A percentile compares a stretch with the other conserved stretches of the same genome.
phyloP scores from a whole-genome alignment of 2,329 filamentous ascomycete genomes.

The Exophiala spinifera region DNA sequence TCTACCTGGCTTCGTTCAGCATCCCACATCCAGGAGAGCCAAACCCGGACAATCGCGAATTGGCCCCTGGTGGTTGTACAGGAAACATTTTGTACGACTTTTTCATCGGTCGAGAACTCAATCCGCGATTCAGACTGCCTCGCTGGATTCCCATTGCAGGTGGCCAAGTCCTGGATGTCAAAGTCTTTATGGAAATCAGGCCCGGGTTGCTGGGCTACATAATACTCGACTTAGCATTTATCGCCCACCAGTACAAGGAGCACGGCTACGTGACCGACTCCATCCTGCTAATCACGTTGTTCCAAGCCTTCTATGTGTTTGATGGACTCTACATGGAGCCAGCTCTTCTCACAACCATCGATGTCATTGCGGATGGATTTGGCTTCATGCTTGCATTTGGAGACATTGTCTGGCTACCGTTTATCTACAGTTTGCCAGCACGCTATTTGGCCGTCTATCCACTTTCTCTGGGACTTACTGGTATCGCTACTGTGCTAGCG shows the following conservation, averaged over 20 bases:
- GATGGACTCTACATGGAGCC: conserved; percentile 86
- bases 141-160: conserved; percentile 67
- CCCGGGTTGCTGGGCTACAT: conserved; percentile 89
- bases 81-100: conserved; percentile 92
- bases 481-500: conserved; percentile 62
- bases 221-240: conserved; percentile 77
- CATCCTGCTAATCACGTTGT: conserved; percentile 72
- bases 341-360: conserved; percentile 87
- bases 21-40: conserved; percentile 62
- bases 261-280: conserved; percentile 82
- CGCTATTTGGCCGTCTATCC: conserved; percentile 83
- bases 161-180: conserved; percentile 73
- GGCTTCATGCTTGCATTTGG: conserved; percentile 94
- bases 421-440: conserved; percentile 79
- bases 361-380: conserved; percentile 89
- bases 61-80: conserved; percentile 75
- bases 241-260: conserved; percentile 82
- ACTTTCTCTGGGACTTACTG: conserved; percentile 67
- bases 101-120: conserved; percentile 94
- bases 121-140: conserved; percentile 67
- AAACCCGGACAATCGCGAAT: conserved; percentile 68
- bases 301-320: conserved; percentile 79
- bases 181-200: conserved; percentile 84
- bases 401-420: conserved; percentile 89
- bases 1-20: conserved; percentile 78